phyloP scores from a whole-genome alignment of 352 stramenopile species.

The Thalassiosira sp. region DNA sequence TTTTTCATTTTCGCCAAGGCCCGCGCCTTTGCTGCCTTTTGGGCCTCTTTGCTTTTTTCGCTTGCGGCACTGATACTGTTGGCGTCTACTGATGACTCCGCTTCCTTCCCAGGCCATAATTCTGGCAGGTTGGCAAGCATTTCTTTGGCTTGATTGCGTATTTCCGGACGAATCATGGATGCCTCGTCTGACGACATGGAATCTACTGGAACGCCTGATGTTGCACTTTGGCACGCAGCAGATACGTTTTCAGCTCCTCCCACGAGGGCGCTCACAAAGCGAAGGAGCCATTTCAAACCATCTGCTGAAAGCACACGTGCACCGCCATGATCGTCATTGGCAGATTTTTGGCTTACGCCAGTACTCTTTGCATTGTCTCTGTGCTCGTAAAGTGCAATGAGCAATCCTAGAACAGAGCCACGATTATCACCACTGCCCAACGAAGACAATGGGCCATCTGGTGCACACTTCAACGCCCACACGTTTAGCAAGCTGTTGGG shows the following conservation, averaged over 20 bases:
- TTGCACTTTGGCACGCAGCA: conserved; percentile 66
- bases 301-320: conserved; percentile 66
- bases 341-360: conserved; percentile 32
- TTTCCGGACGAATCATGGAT: conserved; percentile 43
- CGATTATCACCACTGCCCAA: conserved; percentile 72
- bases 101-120: conserved; percentile 69
- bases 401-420: conserved; percentile 79
- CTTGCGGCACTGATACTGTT: conserved; percentile 28
- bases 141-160: conserved; percentile 52
- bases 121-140: conserved; percentile 79
- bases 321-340: conserved; percentile 73
- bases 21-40: conserved; percentile 75
- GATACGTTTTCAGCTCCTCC: conserved; percentile 68
- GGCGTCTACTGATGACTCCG: conserved; percentile 40
- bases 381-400: conserved; percentile 82
- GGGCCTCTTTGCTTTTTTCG: conserved; percentile 69
- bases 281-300: conserved; percentile 81
- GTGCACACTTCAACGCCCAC: conserved; percentile 72
- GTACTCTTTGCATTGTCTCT: conserved; percentile 49
- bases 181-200: neutral
- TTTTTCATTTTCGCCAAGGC: conserved; percentile 82
- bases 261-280: conserved; percentile 78
- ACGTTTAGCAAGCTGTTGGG: conserved; percentile 71
- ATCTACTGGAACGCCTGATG: conserved; percentile 59
- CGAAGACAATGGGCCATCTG: conserved; percentile 72